These are phyloP conservation scores for Amanita exitialis DNA, from an alignment of 768 basidiomycete species.

Conservation along the genomic window DNA sequence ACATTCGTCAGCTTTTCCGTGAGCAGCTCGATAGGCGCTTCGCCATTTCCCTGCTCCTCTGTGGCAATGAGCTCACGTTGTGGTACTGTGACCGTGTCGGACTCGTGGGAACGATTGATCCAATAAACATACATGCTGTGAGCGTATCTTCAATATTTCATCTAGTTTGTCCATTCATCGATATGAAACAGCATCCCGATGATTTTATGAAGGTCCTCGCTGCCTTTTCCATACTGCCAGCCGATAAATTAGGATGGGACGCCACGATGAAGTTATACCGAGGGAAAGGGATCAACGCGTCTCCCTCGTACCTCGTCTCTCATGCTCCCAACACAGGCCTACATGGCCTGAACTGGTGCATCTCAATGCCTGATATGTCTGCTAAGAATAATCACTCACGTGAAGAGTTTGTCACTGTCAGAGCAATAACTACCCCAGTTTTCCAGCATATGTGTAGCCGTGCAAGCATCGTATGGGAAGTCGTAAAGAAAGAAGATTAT, in stretches of 20 bases:
- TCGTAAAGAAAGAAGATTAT: neutral
- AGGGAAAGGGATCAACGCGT: neutral
- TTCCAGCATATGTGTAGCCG: neutral
- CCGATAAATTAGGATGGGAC: neutral
- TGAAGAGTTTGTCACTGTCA: neutral
- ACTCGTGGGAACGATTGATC: slow-evolving; percentile 3
- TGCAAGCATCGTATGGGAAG: neutral
- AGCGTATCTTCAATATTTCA: neutral
- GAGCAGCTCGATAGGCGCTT: slow-evolving; percentile 10
- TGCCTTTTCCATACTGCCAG: neutral
- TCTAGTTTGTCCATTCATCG: neutral
- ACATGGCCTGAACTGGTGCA: neutral
- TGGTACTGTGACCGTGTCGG: slow-evolving; percentile 8
- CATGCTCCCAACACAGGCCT: neutral
- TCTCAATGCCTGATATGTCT: neutral
- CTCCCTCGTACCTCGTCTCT: neutral
- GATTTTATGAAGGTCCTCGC: neutral
- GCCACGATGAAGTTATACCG: neutral
- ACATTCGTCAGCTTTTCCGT: slow-evolving; percentile 9
- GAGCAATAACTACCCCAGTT: neutral
- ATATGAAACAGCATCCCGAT: neutral
- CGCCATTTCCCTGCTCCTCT: slow-evolving; percentile 3
- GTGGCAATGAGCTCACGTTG: slow-evolving; percentile 3
- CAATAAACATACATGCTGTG: slow-evolving; percentile 8
- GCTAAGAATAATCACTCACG: neutral